Evolutionary conservation across 768 basidiomycete genomes (phyloP), one percentile per base, ranked within the genome.

Genomic region (Lentinula edodes): DNA sequence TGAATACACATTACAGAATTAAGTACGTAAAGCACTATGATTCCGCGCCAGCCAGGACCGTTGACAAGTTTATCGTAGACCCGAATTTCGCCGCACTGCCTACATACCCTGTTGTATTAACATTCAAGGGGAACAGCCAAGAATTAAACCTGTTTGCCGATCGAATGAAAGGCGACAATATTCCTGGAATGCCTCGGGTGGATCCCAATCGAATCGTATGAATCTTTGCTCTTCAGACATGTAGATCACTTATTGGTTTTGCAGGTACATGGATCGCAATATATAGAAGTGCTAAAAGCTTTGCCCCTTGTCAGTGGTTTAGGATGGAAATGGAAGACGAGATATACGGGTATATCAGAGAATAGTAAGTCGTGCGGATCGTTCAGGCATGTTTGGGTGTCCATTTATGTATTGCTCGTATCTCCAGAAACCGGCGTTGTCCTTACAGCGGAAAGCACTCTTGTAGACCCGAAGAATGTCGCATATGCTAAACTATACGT

Each of bases 101-200:
- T 8, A 94, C 93, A 0, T 95, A 88, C 72, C 92, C 93, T 1
- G 90, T 92, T 15, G 89, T 91, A 0, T 80, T 95, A 5, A 75
- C 72, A 34, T 79, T 93, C 69, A 93, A 92, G 74, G 87, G 89
- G 10, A 76, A 80, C 41, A 82, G 78, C 60, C 77, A 82, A 52
- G 91, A 93, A 59, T 79, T 93, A 18, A 85, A 86, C 62, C 71
- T 86, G 62, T 95, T 95, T 72, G 75, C 81, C 23, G 78, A 83
- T 35, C 75, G 76, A 35, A 67, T 85, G 39, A 75, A 80, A 64
- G 68, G 75, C 45, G 66, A 70, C 61, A 63, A 77, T 8, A 72
- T 87, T 18, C 86, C 89, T 0, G 89, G 89, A 1, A 73, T 95
- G 64, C 92, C 93, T 1, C 75, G 76, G 59, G 74, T 91, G 52